These are phyloP conservation scores for Spergularia marina DNA, from an alignment of 148 eudicot genomes.

Conservation along the genomic window DNA sequence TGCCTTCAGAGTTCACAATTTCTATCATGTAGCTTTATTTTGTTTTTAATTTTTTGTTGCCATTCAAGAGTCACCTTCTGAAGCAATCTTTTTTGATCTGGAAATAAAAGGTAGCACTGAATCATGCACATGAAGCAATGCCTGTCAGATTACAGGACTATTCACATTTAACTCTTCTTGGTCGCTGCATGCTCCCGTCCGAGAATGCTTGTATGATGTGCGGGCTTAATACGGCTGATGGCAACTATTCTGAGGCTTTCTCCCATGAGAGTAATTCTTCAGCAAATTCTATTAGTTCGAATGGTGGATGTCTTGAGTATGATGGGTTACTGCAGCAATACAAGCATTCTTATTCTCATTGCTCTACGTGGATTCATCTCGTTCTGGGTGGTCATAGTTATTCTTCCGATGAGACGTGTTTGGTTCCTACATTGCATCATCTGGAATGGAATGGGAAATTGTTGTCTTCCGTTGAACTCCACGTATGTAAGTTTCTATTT, in stretches of 20 bases:
- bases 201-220: slow-evolving; percentile 24
- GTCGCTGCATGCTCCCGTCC: slow-evolving; percentile 42
- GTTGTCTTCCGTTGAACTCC: slow-evolving; percentile 56
- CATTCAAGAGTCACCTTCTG: slow-evolving; percentile 1
- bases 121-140: slow-evolving; percentile 50
- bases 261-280: slow-evolving; percentile 13
- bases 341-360: slow-evolving; percentile 27
- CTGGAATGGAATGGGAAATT: slow-evolving; percentile 48
- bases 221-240: slow-evolving; percentile 21
- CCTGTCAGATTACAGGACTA: slow-evolving; percentile 60
- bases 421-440: slow-evolving; percentile 64
- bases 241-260: slow-evolving; percentile 16
- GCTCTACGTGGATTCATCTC: slow-evolving; percentile 50
- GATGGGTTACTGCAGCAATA: slow-evolving; percentile 35
- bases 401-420: slow-evolving; percentile 31
- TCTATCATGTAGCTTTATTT: not conserved
- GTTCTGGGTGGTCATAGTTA: slow-evolving; percentile 28
- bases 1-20: too few relatives aligned
- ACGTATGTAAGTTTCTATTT: slow-evolving; percentile 92
- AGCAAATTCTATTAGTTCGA: slow-evolving; percentile 26
- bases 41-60: not conserved
- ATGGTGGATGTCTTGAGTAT: slow-evolving; percentile 37
- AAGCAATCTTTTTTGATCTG: not conserved
- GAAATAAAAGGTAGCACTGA: slow-evolving; percentile 47
- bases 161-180: slow-evolving; percentile 58